Base-by-base conservation (phyloP, 306 rosid species). In the Inga laurina region DNA sequence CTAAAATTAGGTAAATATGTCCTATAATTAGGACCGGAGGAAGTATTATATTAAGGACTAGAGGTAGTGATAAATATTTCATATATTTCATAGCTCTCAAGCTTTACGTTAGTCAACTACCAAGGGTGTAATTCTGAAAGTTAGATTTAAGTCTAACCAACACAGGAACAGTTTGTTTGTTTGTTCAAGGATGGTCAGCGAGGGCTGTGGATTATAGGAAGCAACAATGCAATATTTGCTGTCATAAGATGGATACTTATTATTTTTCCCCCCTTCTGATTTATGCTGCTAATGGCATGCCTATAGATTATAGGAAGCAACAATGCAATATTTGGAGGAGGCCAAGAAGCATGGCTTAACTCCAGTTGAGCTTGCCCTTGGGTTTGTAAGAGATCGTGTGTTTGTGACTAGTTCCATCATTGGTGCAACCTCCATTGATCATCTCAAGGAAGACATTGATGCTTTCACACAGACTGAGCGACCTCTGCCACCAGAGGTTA, bases 401-500 rank as follows among this genome's bases (percentile, higher is more conserved):
- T 96, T 96, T 84, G 76, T 93, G 90, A 88, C 99, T 16, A 94
- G 98, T 87, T 90, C 97, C 45, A 94, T 96, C 41, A 77, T 96
- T 7, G 99, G 98, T 67, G 98, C 98, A 84, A 92, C 98, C 51
- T 93, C 98, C 52, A 83, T 96, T 61, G 85, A 90, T 21, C 99
- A 94, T 76, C 91, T 92, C 34, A 96, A 88, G 84, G 97, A 92
- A 88, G 90, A 96, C 77, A 85, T 94, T 15, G 91, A 94, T 79
- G 99, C 93, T 74, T 96, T 88, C 82, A 74, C 84, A 57, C 72
- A 79, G 59, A 92, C 94, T 1, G 88, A 90, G 86, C 84, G 97
- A 48, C 98, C 98, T 34, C 86, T 94, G 56, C 93, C 94, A 22
- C 88, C 76, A 37, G 93, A 90, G 85, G 84, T 91, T 35, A 64